Conservation (phyloP, 495 filamentous ascomycete genomes). For the Cladorrhinum samala region DNA sequence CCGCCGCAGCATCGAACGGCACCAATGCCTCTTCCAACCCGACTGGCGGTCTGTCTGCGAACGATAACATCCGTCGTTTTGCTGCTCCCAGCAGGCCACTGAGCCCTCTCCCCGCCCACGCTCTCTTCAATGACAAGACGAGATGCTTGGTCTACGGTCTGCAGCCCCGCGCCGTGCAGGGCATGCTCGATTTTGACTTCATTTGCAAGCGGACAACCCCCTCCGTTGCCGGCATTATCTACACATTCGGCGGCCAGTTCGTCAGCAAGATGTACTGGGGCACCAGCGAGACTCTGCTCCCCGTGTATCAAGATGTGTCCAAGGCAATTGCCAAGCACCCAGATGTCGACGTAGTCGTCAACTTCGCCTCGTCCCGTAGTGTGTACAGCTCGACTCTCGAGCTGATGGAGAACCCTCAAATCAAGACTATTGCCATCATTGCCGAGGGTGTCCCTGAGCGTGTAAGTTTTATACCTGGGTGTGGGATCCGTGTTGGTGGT, state of each 20-base stretch:
- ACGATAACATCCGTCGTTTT: slow-evolving; percentile 98
- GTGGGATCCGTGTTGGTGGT: neutral
- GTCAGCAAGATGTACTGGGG: slow-evolving; percentile 99
- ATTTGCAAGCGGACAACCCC: slow-evolving; percentile 98
- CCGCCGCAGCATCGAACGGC: slow-evolving; percentile 36
- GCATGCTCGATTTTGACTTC: slow-evolving; percentile 99
- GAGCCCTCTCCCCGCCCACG: slow-evolving; percentile 76
- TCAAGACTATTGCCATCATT: slow-evolving; percentile 97
- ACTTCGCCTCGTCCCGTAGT: slow-evolving; percentile 97
- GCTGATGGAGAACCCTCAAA: slow-evolving; percentile 94
- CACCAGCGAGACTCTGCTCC: slow-evolving; percentile 96
- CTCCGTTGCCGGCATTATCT: slow-evolving; percentile 98
- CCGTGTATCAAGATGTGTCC: slow-evolving; percentile 90
- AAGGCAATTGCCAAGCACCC: slow-evolving; percentile 97
- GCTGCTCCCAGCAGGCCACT: slow-evolving; percentile 84
- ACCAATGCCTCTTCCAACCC: slow-evolving; percentile 20
- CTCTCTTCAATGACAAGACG: slow-evolving; percentile 97
- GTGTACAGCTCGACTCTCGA: slow-evolving; percentile 98
- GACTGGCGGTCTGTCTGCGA: slow-evolving; percentile 57
- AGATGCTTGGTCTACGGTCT: slow-evolving; percentile 99
- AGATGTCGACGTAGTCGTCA: slow-evolving; percentile 96
- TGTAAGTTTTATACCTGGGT: slow-evolving; percentile 61
- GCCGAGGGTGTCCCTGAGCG: slow-evolving; percentile 98
- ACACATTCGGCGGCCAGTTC: slow-evolving; percentile 99
- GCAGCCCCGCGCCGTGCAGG: slow-evolving; percentile 95